Conservation (phyloP, 1,284 basidiomycete species). For the Naganishia sp. region DNA sequence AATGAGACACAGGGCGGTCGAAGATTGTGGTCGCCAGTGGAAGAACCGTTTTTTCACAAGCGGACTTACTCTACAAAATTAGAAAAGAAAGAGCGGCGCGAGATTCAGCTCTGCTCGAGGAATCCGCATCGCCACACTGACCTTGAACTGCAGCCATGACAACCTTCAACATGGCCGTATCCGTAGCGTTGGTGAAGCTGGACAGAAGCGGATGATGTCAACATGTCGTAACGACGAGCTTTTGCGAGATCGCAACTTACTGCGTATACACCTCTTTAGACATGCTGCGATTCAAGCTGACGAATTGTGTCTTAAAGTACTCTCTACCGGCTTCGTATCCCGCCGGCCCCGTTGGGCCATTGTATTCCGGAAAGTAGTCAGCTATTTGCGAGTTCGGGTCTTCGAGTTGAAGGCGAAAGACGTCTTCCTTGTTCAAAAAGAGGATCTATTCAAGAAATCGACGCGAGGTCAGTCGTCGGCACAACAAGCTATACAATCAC, state of each 20-base stretch:
- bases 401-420: constrained; percentile 87
- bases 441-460: constrained; percentile 60
- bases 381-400: constrained; percentile 71
- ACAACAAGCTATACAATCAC: background rate
- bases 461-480: constrained; percentile 36
- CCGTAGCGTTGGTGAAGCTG: constrained; percentile 89
- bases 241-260: constrained; percentile 58
- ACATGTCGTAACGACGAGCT: background rate
- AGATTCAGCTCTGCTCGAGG: background rate
- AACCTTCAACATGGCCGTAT: constrained; percentile 84
- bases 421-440: constrained; percentile 73
- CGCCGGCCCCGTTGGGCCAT: constrained; percentile 44
- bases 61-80: constrained; percentile 2
- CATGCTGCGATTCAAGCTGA: constrained; percentile 74
- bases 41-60: background rate
- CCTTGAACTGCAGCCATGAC: constrained; percentile 80
- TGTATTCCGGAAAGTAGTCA: constrained; percentile 72
- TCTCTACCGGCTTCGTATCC: constrained; percentile 75
- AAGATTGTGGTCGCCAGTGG: background rate
- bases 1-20: background rate
- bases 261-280: constrained; percentile 91
- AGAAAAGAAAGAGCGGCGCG: background rate
- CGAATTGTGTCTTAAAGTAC: constrained; percentile 87
- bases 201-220: background rate
- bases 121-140: background rate